These are phyloP conservation scores for Pichia sp. DNA, from an alignment of 1,139 yeast species.

Conservation along the genomic window DNA sequence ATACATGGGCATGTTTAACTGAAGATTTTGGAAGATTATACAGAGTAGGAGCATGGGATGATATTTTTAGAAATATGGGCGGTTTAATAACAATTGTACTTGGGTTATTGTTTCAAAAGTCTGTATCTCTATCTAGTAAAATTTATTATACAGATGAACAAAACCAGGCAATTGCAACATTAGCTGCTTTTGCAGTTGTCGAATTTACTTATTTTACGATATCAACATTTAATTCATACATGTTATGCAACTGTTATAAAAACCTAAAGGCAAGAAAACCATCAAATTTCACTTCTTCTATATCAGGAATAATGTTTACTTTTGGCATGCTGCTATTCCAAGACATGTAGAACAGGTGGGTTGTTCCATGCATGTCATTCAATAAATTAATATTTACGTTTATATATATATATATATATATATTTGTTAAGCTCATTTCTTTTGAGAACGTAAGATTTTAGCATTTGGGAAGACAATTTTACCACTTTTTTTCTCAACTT, in stretches of 20 bases:
- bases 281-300: no score
- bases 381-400: no score
- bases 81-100: neutral
- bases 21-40: conserved; percentile 7
- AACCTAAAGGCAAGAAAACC: neutral
- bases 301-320: neutral
- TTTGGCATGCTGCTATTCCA: neutral
- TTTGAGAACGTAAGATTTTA: conserved; percentile 13
- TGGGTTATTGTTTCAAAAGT: neutral
- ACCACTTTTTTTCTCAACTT: neutral
- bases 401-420: no score
- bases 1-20: conserved; percentile 1
- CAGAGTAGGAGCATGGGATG: neutral
- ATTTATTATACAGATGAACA: conserved; percentile 1
- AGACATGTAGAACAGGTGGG: no score
- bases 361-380: no score
- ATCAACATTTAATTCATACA: conserved; percentile 1
- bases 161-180: neutral
- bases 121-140: neutral
- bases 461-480: conserved; percentile 10
- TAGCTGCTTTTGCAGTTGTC: conserved; percentile 1
- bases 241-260: conserved; percentile 1
- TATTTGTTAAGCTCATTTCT: neutral
- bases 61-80: neutral
- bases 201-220: neutral